Percentiles rank a stretch among this genome's conserved stretches.
These are phyloP conservation scores for Fusarium coicis DNA, from an alignment of 2,329 filamentous ascomycete genomes.

Conservation along the genomic window DNA sequence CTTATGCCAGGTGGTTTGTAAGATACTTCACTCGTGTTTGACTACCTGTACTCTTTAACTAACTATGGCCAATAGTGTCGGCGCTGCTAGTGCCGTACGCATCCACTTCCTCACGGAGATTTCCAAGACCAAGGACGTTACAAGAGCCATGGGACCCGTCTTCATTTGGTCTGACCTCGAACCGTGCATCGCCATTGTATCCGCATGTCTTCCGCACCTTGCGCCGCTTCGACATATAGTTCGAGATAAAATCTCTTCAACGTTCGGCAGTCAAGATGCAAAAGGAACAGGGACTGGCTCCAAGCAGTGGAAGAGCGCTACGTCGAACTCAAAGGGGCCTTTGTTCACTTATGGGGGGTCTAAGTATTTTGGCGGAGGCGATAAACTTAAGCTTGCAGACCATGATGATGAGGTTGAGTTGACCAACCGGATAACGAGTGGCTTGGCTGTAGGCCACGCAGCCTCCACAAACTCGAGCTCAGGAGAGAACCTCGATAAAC, in stretches of 20 bases:
- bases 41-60: accelerated
- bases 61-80: background rate
- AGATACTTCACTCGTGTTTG: background rate
- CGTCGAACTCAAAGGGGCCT: background rate
- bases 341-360: background rate
- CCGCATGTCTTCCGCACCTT: background rate
- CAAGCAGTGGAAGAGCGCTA: background rate
- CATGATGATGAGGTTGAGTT: background rate
- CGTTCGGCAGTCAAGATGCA: background rate
- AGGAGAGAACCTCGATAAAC: background rate
- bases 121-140: background rate
- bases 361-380: background rate
- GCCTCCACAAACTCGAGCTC: background rate
- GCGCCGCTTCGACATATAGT: background rate
- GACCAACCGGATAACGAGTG: background rate
- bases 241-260: background rate
- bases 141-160: background rate
- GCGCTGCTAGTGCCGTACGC: background rate
- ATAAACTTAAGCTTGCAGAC: background rate
- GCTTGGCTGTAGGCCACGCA: accelerated
- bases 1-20: background rate
- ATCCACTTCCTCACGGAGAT: background rate
- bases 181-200: background rate
- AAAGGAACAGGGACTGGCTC: background rate
- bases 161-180: background rate